Base-by-base conservation (phyloP, 192 early-diverging fungal species). In the Ambispora gerdemannii region DNA sequence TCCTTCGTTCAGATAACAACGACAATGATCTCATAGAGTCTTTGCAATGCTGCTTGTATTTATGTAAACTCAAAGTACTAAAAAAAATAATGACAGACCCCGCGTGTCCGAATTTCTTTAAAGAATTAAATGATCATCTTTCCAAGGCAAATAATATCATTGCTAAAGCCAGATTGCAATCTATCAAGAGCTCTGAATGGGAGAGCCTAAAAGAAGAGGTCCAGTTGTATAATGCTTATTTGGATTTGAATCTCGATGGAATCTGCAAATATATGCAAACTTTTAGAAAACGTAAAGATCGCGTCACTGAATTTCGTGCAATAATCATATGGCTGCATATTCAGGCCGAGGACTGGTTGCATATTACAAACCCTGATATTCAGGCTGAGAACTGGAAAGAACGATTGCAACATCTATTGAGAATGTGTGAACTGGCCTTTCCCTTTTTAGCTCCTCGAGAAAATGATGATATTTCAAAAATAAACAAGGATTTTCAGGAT, bases 201-300 rank as follows among this genome's bases (percentile, higher is more conserved):
- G 6, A 32, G 4, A 33, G 0, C 4, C 28, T 52, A 32, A 8
- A 34, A 8, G 17, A 67, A 67, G 49, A 67, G 19, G n/a, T 67
- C 28, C 50, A 32, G 1, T 34, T 67, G 34, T 67, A 67, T 24
- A 20, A 2, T 52, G 65, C 65, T 51, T 67, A 24, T 51, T 67
- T 53, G 10, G 30, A 67, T 31, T 22, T n/a, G 3, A 31, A 53
- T 15, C 65, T 67, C 19, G 19, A 22, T 34, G 4, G 13, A 25
- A 7, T 67, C 13, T 11, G 24, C 15, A 13, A 67, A 3, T 63
- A 3, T 4, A 58, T 58, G 27, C 55, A 58, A 58, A 24, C 27
- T 25, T 58, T 58, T 28, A 58, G 3, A 58, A 25, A 11, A 24
- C 55, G 55, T 25, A 28, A 58, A 55, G 53, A 55, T n/a, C 25